A percentile compares a stretch with the other conserved stretches of the same genome.
Conservation (phyloP, 31 red algal genomes). For the Odonthalia washingtoniensis region DNA sequence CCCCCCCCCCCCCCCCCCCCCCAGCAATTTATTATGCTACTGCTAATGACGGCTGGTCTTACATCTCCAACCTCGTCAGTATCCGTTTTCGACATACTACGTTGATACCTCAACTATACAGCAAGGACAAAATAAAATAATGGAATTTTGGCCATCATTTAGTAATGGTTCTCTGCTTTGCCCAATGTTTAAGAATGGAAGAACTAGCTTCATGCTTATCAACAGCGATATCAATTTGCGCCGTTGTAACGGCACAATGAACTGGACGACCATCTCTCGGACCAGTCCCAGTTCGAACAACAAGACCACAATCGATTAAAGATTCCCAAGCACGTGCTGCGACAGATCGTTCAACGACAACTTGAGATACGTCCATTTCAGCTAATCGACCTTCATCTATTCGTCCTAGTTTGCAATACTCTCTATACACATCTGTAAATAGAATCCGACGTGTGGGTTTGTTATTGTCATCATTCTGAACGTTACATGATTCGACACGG, state of each 20-base stretch:
- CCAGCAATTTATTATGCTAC: too few species aligned
- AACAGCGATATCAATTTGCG: conserved; percentile 37
- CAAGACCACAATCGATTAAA: conserved; percentile 53
- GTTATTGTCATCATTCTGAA: not conserved
- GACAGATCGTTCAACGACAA: conserved; percentile 30
- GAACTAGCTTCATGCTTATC: conserved; percentile 5
- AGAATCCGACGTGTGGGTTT: not conserved
- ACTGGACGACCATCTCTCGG: conserved; percentile 38
- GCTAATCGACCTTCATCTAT: conserved; percentile 23
- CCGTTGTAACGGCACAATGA: conserved; percentile 35
- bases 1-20: too few species aligned
- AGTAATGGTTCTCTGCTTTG: too few species aligned
- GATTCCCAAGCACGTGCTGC: conserved; percentile 58
- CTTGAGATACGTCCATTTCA: conserved; percentile 9
- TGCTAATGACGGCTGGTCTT: too few species aligned
- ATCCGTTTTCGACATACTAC: too few species aligned
- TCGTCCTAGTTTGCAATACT: conserved; percentile 28
- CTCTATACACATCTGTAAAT: conserved; percentile 10
- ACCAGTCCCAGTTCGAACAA: conserved; percentile 41
- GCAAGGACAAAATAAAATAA: too few species aligned
- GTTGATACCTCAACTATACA: too few species aligned
- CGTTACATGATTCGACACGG: conserved; percentile 2
- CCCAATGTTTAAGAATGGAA: not conserved
- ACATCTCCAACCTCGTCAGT: too few species aligned
- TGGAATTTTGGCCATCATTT: too few species aligned